Conservation (phyloP, 441 rosid genomes). For the Syzygium malaccense region DNA sequence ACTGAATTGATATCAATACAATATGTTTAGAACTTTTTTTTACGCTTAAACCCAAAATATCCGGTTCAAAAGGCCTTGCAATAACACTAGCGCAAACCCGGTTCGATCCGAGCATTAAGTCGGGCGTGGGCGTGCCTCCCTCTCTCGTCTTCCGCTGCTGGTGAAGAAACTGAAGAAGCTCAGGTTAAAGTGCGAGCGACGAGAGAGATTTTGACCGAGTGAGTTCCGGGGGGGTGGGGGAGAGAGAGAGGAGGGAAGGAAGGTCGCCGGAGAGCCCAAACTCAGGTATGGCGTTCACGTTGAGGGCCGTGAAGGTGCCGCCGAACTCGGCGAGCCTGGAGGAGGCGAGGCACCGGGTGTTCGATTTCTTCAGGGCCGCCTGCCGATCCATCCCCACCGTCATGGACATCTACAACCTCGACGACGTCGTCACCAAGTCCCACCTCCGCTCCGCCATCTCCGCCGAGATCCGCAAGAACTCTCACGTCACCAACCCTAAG, state of each 20-base stretch:
- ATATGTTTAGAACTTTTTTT: no score
- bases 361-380: slow-evolving; percentile 73
- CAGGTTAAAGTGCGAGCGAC: background rate
- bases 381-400: slow-evolving; percentile 75
- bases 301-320: slow-evolving; percentile 63
- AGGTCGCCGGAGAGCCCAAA: background rate
- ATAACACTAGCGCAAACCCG: background rate
- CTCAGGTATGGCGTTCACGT: slow-evolving; percentile 42
- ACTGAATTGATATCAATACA: no score
- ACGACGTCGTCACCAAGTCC: slow-evolving; percentile 65
- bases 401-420: slow-evolving; percentile 86
- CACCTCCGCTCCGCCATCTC: slow-evolving; percentile 82
- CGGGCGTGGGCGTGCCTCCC: background rate
- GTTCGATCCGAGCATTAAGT: background rate
- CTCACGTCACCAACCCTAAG: slow-evolving; percentile 76
- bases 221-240: background rate
- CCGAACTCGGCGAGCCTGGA: slow-evolving; percentile 77
- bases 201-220: background rate
- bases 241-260: background rate
- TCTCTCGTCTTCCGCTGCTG: background rate
- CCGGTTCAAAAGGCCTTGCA: background rate
- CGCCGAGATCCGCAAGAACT: slow-evolving; percentile 74
- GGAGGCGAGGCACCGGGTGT: slow-evolving; percentile 72
- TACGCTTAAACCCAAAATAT: background rate
- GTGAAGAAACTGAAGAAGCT: background rate